Percentiles rank a stretch among this genome's conserved stretches.
phyloP scores from a whole-genome alignment of 768 basidiomycete species.

The Xerocomellus amylosporus region DNA sequence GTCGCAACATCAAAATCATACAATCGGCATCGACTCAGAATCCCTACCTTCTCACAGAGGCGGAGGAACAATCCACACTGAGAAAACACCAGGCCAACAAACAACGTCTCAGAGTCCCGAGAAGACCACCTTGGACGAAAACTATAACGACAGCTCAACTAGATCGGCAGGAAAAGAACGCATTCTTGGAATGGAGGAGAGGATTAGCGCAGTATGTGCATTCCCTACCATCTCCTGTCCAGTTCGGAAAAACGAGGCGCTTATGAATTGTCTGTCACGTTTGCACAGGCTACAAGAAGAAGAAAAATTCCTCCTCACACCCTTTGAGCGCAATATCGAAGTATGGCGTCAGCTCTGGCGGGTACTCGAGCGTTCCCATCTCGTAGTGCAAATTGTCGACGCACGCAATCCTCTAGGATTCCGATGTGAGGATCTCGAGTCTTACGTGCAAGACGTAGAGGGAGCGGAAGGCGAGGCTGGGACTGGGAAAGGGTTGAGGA shows the following conservation, averaged over 20 bases:
- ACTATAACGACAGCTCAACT: constrained; percentile 72
- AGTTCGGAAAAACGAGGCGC: background rate
- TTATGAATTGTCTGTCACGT: background rate
- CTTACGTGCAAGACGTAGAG: constrained; percentile 82
- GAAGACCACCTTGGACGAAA: constrained; percentile 88
- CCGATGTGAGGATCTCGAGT: constrained; percentile 87
- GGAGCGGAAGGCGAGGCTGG: constrained; percentile 78
- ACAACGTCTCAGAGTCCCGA: constrained; percentile 76
- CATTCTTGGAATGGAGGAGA: constrained; percentile 92
- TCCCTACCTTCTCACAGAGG: constrained; percentile 78
- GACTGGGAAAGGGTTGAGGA: constrained; percentile 68
- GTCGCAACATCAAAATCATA: constrained; percentile 77
- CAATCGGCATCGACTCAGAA: constrained; percentile 61
- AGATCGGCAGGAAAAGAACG: constrained; percentile 84
- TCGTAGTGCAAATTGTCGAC: constrained; percentile 95
- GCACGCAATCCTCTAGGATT: constrained; percentile 92
- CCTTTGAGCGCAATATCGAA: constrained; percentile 96
- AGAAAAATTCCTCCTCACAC: constrained; percentile 86
- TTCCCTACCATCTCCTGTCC: background rate
- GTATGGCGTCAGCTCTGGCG: constrained; percentile 99
- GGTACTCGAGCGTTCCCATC: constrained; percentile 90
- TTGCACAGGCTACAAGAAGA: constrained; percentile 73
- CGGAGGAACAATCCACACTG: constrained; percentile 77
- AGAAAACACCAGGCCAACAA: constrained; percentile 73
- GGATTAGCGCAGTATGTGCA: constrained; percentile 80